Evolutionary conservation across 306 rosid genomes (phyloP).

Genomic region (Clitoria ternatea): DNA sequence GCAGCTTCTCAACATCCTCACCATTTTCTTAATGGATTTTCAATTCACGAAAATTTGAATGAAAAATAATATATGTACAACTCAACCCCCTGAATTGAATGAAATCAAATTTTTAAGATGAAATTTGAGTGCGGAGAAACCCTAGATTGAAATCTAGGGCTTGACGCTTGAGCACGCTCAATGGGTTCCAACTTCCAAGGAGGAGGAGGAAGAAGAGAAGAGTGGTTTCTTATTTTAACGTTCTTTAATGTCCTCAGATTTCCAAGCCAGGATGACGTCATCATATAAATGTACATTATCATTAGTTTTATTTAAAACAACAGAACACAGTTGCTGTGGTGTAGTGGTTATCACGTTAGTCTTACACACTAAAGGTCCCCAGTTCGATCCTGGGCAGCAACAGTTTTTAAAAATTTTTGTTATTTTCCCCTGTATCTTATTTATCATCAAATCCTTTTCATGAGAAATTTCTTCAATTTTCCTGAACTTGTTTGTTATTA

Average conservation of each 20-base stretch:
- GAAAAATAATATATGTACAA: not conserved
- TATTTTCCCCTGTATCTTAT: too few species aligned
- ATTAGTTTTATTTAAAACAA: rapidly evolving
- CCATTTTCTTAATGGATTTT: slow-evolving; percentile 31
- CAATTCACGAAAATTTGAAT: not conserved
- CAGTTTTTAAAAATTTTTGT: not conserved
- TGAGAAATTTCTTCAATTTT: too few species aligned
- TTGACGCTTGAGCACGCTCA: not conserved
- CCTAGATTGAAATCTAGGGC: slow-evolving; percentile 36
- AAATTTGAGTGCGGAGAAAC: slow-evolving; percentile 5
- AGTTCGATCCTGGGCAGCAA: slow-evolving; percentile 88
- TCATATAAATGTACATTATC: not conserved
- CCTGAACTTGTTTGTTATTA: too few species aligned
- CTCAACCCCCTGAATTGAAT: not conserved
- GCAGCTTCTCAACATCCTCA: slow-evolving; percentile 53
- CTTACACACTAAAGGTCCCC: slow-evolving; percentile 88
- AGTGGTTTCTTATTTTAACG: not conserved
- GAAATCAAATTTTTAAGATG: not conserved
- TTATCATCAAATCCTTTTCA: too few species aligned
- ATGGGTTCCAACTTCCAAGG: too few species aligned
- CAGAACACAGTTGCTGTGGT: slow-evolving; percentile 10
- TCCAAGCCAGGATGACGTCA: not conserved
- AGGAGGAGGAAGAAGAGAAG: not conserved
- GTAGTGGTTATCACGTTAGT: slow-evolving; percentile 38
- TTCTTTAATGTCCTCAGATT: not conserved